Conservation (phyloP, 768 basidiomycete species). For the Suillus sp. region DNA sequence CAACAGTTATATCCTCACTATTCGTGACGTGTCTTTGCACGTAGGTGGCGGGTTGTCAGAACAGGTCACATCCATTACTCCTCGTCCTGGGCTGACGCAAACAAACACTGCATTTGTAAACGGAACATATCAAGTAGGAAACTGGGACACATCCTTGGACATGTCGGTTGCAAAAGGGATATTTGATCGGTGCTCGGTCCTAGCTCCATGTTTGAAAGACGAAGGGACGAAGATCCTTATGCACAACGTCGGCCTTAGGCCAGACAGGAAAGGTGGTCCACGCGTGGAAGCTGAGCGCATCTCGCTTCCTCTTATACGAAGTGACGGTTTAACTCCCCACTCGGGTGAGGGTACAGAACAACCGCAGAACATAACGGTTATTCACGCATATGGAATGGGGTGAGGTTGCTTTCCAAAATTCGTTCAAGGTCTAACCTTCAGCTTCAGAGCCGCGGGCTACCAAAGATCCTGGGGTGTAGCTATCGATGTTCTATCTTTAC, state of each 20-base stretch:
- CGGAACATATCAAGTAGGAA: slow-evolving; percentile 53
- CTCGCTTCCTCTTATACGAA: slow-evolving; percentile 34
- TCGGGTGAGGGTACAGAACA: slow-evolving; percentile 17
- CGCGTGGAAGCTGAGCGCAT: slow-evolving; percentile 54
- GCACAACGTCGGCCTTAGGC: slow-evolving; percentile 63
- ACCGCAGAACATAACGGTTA: slow-evolving; percentile 36
- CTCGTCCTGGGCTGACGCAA: slow-evolving; percentile 48
- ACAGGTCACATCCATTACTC: slow-evolving; percentile 59
- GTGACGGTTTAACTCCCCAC: slow-evolving; percentile 10
- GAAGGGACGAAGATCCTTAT: slow-evolving; percentile 44
- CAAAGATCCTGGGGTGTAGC: slow-evolving; percentile 49
- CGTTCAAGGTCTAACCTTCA: slow-evolving; percentile 19
- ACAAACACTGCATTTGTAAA: slow-evolving; percentile 53
- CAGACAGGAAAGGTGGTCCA: slow-evolving; percentile 56
- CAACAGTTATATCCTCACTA: too few species aligned
- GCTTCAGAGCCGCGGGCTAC: slow-evolving; percentile 38
- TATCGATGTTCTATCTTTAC: slow-evolving; percentile 35
- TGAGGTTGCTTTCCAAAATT: slow-evolving; percentile 21
- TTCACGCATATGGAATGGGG: slow-evolving; percentile 68
- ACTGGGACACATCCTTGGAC: slow-evolving; percentile 54
- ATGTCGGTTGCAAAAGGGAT: slow-evolving; percentile 46
- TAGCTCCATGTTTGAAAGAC: slow-evolving; percentile 39
- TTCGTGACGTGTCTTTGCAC: neutral
- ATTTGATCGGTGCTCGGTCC: slow-evolving; percentile 43
- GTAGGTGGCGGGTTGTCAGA: slow-evolving; percentile 13